Base-by-base conservation (phyloP, 192 early-diverging fungal species). In the Linnemannia hyalina region DNA sequence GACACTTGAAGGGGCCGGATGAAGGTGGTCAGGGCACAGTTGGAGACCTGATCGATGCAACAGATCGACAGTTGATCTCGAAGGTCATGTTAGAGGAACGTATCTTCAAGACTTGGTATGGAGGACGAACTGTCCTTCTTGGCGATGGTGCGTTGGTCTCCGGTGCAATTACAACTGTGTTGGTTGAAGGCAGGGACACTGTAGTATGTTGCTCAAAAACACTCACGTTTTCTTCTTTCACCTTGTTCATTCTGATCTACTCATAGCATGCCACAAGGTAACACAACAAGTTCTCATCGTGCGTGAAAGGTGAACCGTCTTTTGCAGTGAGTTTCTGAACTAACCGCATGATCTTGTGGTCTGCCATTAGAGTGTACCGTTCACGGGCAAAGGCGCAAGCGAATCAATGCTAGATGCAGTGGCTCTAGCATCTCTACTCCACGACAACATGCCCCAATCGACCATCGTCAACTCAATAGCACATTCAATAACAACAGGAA, bases 401-500 rank as follows among this genome's bases (percentile, higher is more conserved):
- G 80, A 76, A 65, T 82, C 74, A 29, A 82, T 82, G 16, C 68
- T 82, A n/a, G 80, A 76, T 32, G 80, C 80, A 38, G 80, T 70
- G 0, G 54, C 70, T 23, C 52, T 82, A 1, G 80, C 80, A 7
- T 82, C 80, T 2, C 49, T 82, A 13, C 68, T 82, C 23, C 70
- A 82, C 69, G 80, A 82, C 68, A 55, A 65, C 11, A 65, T 65
- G 60, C 26, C 60, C 10, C 60, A 26, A 32, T 26, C 60, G 32
- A 65, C 60, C n/a, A 32, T 65, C 11, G 13, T 11, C 10, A 32
- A 26, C 29, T 32, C 29, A n/a, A 65, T 26, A 35, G 11, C 60
- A 35, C 60, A 9, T 32, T 65, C 29, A 26, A 32, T 32, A 13
- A 26, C 26, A 65, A 15, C 60, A 65, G 11, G 23, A 32, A 32